Percentiles rank a stretch among this genome's conserved stretches.
Conservation (phyloP, 441 rosid genomes). For the Gossypium gossypioides region DNA sequence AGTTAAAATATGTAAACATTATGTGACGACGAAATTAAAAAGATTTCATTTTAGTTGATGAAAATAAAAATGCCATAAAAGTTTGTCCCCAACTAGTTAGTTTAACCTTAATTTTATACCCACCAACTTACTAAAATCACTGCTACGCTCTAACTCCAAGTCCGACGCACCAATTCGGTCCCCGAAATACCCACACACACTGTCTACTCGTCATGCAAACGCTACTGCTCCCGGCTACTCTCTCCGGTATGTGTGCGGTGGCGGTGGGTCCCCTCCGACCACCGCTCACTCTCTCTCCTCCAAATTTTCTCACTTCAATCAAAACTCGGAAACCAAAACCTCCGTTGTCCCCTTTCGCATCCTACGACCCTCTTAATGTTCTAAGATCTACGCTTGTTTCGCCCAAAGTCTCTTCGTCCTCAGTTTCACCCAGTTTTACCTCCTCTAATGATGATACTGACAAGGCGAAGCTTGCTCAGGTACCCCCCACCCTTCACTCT, state of each 20-base stretch:
- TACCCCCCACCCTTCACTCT: slow-evolving; percentile 9
- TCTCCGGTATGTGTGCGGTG: slow-evolving; percentile 28
- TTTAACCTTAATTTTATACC: no score
- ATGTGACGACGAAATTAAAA: no score
- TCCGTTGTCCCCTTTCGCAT: slow-evolving; percentile 9
- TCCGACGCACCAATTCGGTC: not conserved
- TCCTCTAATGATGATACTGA: slow-evolving; percentile 48
- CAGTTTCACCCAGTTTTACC: slow-evolving; percentile 33
- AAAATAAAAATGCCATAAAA: no score
- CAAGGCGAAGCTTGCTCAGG: slow-evolving; percentile 80
- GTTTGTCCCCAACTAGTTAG: no score
- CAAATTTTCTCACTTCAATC: slow-evolving; percentile 16
- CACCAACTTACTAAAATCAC: no score
- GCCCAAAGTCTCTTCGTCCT: slow-evolving; percentile 26
- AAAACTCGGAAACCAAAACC: slow-evolving; percentile 22
- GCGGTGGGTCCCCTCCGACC: slow-evolving; percentile 18
- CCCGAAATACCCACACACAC: not conserved
- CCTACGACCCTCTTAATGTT: slow-evolving; percentile 24
- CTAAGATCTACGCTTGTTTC: slow-evolving; percentile 24
- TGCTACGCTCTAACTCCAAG: not conserved
- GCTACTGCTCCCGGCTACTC: slow-evolving; percentile 46
- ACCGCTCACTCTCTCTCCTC: slow-evolving; percentile 9
- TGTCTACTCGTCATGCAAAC: slow-evolving; percentile 40
- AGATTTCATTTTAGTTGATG: no score
- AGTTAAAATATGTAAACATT: no score